phyloP scores from a whole-genome alignment of 2,329 filamentous ascomycete species.

The Graphilbum sp. region DNA sequence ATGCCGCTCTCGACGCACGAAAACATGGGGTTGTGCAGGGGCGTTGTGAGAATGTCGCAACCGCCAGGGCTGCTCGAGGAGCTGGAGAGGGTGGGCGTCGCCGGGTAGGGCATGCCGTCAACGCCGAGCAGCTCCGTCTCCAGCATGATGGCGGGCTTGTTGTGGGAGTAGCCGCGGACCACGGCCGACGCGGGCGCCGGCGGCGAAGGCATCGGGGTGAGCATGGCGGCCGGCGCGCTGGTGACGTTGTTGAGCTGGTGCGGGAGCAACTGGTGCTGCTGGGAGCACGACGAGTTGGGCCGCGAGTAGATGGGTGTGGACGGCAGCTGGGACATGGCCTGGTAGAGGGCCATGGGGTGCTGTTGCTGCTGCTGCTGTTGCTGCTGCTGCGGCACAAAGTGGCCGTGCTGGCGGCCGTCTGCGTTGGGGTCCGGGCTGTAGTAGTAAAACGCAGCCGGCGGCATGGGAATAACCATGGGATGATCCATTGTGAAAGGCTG shows the following conservation, averaged over 20 bases:
- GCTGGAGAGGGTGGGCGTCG: constrained; percentile 67
- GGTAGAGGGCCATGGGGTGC: constrained; percentile 24
- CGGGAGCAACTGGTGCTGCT: constrained; percentile 30
- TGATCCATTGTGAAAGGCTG: constrained; percentile 40
- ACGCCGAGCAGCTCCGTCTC: constrained; percentile 56
- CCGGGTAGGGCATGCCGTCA: constrained; percentile 55
- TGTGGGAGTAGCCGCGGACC: constrained; percentile 53
- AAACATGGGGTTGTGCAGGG: constrained; percentile 66
- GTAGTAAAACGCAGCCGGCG: constrained; percentile 69
- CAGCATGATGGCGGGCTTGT: constrained; percentile 64
- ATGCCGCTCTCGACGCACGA: constrained; percentile 48
- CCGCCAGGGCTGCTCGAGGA: constrained; percentile 77
- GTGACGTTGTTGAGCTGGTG: constrained; percentile 32
- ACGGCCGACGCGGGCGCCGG: constrained; percentile 24
- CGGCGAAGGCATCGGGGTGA: constrained; percentile 3
- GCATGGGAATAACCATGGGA: constrained; percentile 43
- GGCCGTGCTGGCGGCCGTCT: constrained; percentile 57
- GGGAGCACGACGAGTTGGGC: constrained; percentile 49
- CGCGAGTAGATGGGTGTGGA: constrained; percentile 49
- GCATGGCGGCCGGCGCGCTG: constrained; percentile 21
- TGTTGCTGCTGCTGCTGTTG: constrained; percentile 19
- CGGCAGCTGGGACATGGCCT: constrained; percentile 39
- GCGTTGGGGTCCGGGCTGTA: constrained; percentile 63
- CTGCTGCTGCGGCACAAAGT: constrained; percentile 49
- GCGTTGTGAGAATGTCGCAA: constrained; percentile 65